Conservation (phyloP, 306 rosid species). For the Mucuna pruriens region DNA sequence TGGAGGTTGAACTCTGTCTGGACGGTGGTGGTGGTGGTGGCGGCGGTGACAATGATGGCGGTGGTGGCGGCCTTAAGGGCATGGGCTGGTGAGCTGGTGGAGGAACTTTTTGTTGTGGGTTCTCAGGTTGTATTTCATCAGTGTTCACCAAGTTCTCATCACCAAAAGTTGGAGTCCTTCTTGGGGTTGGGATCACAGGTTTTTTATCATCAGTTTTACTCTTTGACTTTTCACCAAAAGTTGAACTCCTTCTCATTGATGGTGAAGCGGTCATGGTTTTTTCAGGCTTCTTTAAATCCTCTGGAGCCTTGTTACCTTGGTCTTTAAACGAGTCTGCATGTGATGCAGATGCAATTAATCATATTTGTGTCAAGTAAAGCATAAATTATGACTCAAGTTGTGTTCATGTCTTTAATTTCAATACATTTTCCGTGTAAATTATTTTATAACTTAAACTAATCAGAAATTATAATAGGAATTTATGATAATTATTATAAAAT, state of each 20-base stretch:
- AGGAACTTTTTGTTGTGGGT: constrained; percentile 16
- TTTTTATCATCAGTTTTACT: not conserved
- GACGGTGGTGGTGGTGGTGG: not conserved
- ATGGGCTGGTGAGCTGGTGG: constrained; percentile 19
- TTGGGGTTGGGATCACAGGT: constrained; percentile 42
- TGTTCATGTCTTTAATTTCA: not conserved
- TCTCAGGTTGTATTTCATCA: constrained; percentile 37
- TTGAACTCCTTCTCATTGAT: constrained; percentile 45
- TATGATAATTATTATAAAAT: too few relatives aligned
- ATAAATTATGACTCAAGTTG: not conserved
- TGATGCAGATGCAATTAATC: constrained; percentile 21
- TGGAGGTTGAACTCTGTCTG: not conserved
- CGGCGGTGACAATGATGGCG: not conserved
- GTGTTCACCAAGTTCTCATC: constrained; percentile 28
- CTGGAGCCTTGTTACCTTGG: constrained; percentile 32
- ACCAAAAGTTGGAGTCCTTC: constrained; percentile 38
- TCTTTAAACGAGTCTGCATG: constrained; percentile 50
- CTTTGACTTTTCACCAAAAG: constrained; percentile 30
- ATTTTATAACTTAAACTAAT: too few relatives aligned
- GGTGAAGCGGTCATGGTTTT: constrained; percentile 40
- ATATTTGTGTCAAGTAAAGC: not conserved
- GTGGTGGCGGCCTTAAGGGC: constrained; percentile 32
- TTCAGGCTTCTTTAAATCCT: constrained; percentile 41
- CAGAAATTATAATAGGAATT: too few relatives aligned
- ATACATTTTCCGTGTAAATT: not conserved